These are phyloP conservation scores for Pseudogymnoascus sp. DNA, from an alignment of 2,329 filamentous ascomycete species.

Conservation along the genomic window DNA sequence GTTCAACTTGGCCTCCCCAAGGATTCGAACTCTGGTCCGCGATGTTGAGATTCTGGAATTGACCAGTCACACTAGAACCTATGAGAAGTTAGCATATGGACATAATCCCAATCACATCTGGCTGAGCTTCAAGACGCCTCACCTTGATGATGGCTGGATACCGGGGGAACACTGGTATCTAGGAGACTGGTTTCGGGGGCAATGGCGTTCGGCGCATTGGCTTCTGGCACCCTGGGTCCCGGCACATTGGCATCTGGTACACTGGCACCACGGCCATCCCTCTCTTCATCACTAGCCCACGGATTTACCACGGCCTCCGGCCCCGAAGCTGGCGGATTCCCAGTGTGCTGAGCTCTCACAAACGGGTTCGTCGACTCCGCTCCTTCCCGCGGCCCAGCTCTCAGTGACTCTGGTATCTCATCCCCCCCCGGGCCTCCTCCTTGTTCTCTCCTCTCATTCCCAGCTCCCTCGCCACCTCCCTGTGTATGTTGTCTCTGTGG, in stretches of 20 bases:
- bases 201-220: conserved; percentile 15
- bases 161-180: conserved; percentile 13
- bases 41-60: conserved; percentile 23
- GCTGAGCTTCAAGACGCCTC: not conserved
- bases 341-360: conserved; percentile 14
- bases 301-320: conserved; percentile 23
- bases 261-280: conserved; percentile 16
- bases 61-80: conserved; percentile 16
- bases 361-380: conserved; percentile 26
- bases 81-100: not conserved
- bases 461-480: not conserved
- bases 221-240: conserved; percentile 15
- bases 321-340: conserved; percentile 10
- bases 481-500: not conserved
- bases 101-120: not conserved
- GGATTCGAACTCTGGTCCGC: conserved; percentile 25
- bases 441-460: not conserved
- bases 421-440: not conserved
- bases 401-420: conserved; percentile 23
- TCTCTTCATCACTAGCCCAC: conserved; percentile 21
- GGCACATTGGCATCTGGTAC: conserved; percentile 18
- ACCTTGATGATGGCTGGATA: not conserved
- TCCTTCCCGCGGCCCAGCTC: conserved; percentile 20
- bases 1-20: conserved; percentile 20
- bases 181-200: conserved; percentile 12